These are phyloP conservation scores for Candida quercuum DNA, from an alignment of 805 yeast genomes.

Conservation along the genomic window DNA sequence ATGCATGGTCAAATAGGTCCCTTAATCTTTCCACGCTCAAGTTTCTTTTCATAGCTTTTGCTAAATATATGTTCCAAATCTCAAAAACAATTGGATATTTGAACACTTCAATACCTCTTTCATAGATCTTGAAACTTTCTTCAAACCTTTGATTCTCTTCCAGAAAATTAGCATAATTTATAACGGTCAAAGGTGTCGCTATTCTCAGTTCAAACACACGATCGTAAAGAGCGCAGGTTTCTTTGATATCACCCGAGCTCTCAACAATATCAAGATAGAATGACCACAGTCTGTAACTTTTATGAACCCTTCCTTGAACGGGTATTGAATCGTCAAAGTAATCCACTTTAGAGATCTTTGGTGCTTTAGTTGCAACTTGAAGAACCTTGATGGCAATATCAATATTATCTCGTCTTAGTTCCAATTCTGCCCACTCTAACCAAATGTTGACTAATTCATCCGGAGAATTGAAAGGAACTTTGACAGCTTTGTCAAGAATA, in stretches of 20 bases:
- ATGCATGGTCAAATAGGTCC: slow-evolving; percentile 68
- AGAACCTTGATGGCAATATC: slow-evolving; percentile 38
- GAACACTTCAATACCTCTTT: slow-evolving; percentile 60
- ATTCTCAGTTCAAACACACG: slow-evolving; percentile 50
- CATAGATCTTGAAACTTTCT: slow-evolving; percentile 56
- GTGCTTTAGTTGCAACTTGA: slow-evolving; percentile 35
- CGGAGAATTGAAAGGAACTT: slow-evolving; percentile 59
- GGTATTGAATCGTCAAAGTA: slow-evolving; percentile 38
- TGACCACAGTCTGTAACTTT: slow-evolving; percentile 64
- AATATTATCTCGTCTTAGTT: slow-evolving; percentile 43
- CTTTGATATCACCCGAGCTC: slow-evolving; percentile 39
- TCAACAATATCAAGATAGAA: slow-evolving; percentile 68
- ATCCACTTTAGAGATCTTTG: slow-evolving; percentile 28
- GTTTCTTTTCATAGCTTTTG: slow-evolving; percentile 36
- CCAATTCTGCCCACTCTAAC: slow-evolving; percentile 71
- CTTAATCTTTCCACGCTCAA: slow-evolving; percentile 50
- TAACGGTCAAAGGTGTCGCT: slow-evolving; percentile 61
- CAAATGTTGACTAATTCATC: slow-evolving; percentile 67
- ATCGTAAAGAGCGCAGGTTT: slow-evolving; percentile 44
- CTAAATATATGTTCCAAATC: slow-evolving; percentile 66
- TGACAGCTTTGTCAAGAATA: slow-evolving; percentile 57
- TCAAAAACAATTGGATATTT: slow-evolving; percentile 57
- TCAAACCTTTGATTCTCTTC: slow-evolving; percentile 42
- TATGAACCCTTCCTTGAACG: slow-evolving; percentile 55
- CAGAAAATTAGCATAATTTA: slow-evolving; percentile 61